Percentiles rank a stretch among this genome's conserved stretches.
These are phyloP conservation scores for Alnus rubra DNA, from an alignment of 306 rosid genomes.

Conservation along the genomic window DNA sequence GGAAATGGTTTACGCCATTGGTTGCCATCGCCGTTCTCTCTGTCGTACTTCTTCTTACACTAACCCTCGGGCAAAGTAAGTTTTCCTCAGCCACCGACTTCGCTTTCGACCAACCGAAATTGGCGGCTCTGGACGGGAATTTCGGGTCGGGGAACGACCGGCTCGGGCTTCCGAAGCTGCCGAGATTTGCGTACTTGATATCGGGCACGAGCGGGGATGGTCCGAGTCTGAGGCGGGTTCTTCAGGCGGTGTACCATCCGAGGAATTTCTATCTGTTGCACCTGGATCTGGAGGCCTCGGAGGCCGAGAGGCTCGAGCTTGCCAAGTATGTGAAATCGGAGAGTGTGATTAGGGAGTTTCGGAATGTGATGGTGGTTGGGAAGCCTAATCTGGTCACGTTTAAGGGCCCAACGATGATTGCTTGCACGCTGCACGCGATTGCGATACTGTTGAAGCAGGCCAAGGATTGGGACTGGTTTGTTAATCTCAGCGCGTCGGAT, in stretches of 20 bases:
- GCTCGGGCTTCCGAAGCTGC: constrained; percentile 51
- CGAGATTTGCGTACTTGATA: constrained; percentile 72
- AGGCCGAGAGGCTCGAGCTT: constrained; percentile 68
- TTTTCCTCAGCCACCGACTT: constrained; percentile 31
- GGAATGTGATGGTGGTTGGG: constrained; percentile 85
- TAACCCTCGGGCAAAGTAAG: constrained; percentile 30
- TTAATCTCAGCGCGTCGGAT: constrained; percentile 87
- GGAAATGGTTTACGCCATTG: constrained; percentile 52
- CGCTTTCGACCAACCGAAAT: constrained; percentile 19
- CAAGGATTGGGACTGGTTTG: constrained; percentile 87
- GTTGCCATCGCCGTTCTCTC: constrained; percentile 35
- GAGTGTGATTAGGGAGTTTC: constrained; percentile 39
- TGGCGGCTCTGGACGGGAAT: constrained; percentile 13
- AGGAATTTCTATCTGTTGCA: constrained; percentile 77
- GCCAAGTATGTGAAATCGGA: constrained; percentile 67
- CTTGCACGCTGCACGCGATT: constrained; percentile 71
- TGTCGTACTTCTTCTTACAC: constrained; percentile 35
- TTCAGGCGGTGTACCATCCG: constrained; percentile 80
- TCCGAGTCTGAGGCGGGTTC: constrained; percentile 55
- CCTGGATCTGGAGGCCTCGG: constrained; percentile 87
- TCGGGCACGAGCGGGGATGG: constrained; percentile 70
- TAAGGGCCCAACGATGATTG: constrained; percentile 81
- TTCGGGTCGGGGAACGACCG: not conserved
- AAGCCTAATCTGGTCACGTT: constrained; percentile 70
- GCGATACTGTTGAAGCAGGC: constrained; percentile 66